Evolutionary conservation across 169 alveolate species (phyloP).

Genomic region (Plasmodium ovale): DNA sequence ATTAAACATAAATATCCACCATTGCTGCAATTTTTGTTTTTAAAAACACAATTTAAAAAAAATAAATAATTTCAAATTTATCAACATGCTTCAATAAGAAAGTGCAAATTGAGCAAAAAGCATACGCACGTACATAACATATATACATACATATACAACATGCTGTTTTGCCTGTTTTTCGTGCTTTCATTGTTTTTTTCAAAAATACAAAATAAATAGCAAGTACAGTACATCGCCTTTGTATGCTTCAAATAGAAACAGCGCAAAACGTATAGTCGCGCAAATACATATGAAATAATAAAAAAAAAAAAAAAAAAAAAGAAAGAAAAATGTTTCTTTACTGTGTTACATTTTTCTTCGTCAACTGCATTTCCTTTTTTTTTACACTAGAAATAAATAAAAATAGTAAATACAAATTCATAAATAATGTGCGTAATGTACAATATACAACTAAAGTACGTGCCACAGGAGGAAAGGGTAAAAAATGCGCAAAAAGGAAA

Average conservation of each 20-base stretch:
- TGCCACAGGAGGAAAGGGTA: conserved; percentile 44
- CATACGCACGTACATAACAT: neutral
- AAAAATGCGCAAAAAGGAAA: neutral
- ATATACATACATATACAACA: neutral
- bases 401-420: conserved; percentile 39
- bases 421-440: conserved; percentile 21
- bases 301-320: neutral
- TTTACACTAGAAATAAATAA: conserved; percentile 29
- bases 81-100: neutral
- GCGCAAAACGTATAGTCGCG: too few species aligned
- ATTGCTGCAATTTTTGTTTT: neutral
- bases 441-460: conserved; percentile 51
- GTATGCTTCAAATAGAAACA: neutral
- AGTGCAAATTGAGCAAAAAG: neutral
- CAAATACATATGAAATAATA: conserved; percentile 5
- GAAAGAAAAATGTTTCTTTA: conserved; percentile 38
- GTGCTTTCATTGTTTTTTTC: neutral
- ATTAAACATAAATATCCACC: neutral
- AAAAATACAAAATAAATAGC: too few species aligned
- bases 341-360: neutral
- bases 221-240: too few species aligned
- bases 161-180: too few species aligned
- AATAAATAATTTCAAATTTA: too few species aligned
- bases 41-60: neutral
- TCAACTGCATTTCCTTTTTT: conserved; percentile 4